Evolutionary conservation across 2,329 filamentous ascomycete species (phyloP), one percentile per base, ranked within the genome.

Genomic region (Exophiala sp.): DNA sequence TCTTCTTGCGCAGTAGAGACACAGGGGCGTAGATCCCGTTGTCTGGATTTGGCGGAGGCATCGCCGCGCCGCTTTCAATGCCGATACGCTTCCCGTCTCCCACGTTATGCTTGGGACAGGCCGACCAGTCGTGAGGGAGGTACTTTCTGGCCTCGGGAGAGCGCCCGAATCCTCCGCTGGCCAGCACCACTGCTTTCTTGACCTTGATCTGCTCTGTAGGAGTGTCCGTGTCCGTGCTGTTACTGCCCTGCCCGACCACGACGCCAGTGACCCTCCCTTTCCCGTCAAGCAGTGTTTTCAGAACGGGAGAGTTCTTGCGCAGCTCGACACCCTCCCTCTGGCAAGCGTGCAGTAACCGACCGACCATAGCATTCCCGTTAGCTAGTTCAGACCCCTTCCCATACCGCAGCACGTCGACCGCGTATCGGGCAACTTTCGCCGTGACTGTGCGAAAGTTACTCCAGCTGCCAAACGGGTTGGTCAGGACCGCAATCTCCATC

Each of bases 361-460:
- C 43, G 18, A 45, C 30, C 30, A 45, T 24, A 8, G 43, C 43
- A 22, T 45, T 45, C 2, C 43, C 43, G 16, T 37, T 37, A 18
- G 10, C 10, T 29, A 45, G 13, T 5, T 10, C 16, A 2, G 43
- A 19, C 2, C 43, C 43, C 24, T 45, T 45, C 6, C 43, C 43
- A 9, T 38, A 45, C 4, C 14, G 11, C 7, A 38, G 5, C 30
- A 45, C 9, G 30, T 45, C 43, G 7, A 16, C 3, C 9, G 8
- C 19, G 14, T 37, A 45, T 9, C 30, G 13, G 5, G 11, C 11
- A 6, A 35, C 8, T 6, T 23, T 45, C 3, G 9, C 21, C 8
- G 43, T 21, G 3, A 2, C 8, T n/a, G 22, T 22, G 19, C 2
- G 11, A 5, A 45, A 24, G 18, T 45, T 45, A 2, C 29, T 22